Base-by-base conservation (phyloP, 139 green algal genomes). In the Dunaliella sp. region DNA sequence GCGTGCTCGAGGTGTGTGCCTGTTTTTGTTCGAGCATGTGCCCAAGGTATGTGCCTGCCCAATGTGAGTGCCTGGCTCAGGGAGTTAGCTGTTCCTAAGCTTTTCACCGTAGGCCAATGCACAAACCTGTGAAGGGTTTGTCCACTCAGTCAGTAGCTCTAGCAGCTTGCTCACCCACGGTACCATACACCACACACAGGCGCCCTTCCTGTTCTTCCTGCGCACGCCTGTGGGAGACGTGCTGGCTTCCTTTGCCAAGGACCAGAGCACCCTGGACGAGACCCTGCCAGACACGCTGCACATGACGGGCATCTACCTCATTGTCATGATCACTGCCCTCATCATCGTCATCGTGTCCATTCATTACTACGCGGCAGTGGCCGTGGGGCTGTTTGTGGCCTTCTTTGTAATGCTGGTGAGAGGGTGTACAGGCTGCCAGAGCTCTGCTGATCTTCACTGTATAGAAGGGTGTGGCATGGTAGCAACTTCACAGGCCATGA, bases 181-280 rank as follows among this genome's bases (percentile, higher is more conserved):
- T n/a, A n/a, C n/a, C n/a, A 78, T 22, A 78, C 26, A 12, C 73
- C 30, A n/a, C 37, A 35, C 77, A 77, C 78, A 83, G 59, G 87
- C 87, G 34, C 90, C 90, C 30, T 87, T 93, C 57, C 87, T 93
- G 0, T 93, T 93, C 83, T 93, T 93, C 88, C 88, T 93, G 85
- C 85, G 90, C 38, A 93, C 90, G 28, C 90, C 90, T 48, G 88
- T 93, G 37, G 90, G 90, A 1, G 90, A 93, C 81, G 88, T 93
- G 48, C 88, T 93, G 33, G 91, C 90, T 81, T 88, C 88, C 28
- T 93, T 93, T 75, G 90, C 90, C 73, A 89, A 90, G 48, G 90
- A 93, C 83, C 87, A 91, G 79, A 88, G 91, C 82, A 91, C 87
- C 1, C 77, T 93, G 59, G 90, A 93, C 84, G 90, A 93, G 85